Conservation (phyloP, 1,284 basidiomycete genomes). For the Austroboletus novae-zelandiae region DNA sequence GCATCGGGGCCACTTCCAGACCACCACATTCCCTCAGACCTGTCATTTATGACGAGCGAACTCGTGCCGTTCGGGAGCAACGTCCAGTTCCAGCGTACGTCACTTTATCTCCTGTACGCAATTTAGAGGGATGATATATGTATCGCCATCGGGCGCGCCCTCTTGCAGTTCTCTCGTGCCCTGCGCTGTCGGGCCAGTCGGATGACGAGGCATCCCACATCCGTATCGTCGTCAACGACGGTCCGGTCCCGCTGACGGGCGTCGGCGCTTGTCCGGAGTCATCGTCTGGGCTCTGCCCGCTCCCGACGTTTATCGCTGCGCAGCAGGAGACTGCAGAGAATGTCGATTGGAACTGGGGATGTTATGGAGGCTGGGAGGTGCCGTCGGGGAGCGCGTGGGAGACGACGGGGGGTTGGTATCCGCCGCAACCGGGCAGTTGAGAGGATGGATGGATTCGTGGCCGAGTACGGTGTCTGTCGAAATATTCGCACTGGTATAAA, state of each 20-base stretch:
- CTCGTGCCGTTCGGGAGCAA: slow-evolving; percentile 32
- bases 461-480: no score
- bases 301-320: slow-evolving; percentile 70
- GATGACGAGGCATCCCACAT: slow-evolving; percentile 47
- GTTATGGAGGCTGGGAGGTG: slow-evolving; percentile 69
- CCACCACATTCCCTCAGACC: slow-evolving; percentile 51
- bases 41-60: slow-evolving; percentile 32
- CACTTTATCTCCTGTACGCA: no score
- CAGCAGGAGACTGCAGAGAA: slow-evolving; percentile 64
- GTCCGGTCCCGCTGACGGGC: slow-evolving; percentile 77
- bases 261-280: slow-evolving; percentile 67
- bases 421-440: neutral
- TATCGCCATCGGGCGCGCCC: no score
- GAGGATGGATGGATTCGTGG: no score
- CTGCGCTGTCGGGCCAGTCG: neutral
- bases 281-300: slow-evolving; percentile 77
- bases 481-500: no score
- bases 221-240: slow-evolving; percentile 85
- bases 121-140: no score
- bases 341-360: slow-evolving; percentile 77
- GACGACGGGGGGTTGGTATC: slow-evolving; percentile 33
- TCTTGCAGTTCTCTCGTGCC: slow-evolving; percentile 25
- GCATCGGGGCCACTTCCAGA: slow-evolving; percentile 50
- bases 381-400: slow-evolving; percentile 68
- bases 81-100: slow-evolving; percentile 34